Conservation (phyloP, 2,329 filamentous ascomycete species). For the Colletotrichum noveboracense region DNA sequence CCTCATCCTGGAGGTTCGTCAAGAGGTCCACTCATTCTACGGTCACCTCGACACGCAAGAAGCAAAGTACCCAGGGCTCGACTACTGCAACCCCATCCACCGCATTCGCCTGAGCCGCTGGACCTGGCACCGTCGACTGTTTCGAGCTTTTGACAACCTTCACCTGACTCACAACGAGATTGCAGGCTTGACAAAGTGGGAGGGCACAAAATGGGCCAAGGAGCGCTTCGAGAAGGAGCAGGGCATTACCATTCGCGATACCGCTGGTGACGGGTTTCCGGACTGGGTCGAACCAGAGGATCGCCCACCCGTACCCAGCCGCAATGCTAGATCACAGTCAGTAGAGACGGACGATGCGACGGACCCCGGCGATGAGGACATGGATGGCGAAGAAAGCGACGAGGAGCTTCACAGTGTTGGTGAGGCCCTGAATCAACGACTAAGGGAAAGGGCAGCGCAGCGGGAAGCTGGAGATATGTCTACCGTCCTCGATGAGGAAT, state of each 20-base stretch:
- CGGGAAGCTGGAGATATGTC: conserved; percentile 65
- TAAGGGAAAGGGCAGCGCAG: conserved; percentile 67
- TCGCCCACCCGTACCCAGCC: conserved; percentile 20
- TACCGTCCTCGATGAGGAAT: conserved; percentile 70
- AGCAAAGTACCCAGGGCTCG: conserved; percentile 81
- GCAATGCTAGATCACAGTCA: neutral
- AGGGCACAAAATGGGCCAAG: conserved; percentile 83
- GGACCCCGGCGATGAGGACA: conserved; percentile 37
- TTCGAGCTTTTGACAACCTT: conserved; percentile 75
- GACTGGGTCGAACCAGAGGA: conserved; percentile 59
- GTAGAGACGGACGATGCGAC: conserved; percentile 9
- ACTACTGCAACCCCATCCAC: conserved; percentile 77
- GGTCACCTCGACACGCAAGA: conserved; percentile 80
- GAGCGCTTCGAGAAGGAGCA: conserved; percentile 81
- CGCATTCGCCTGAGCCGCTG: conserved; percentile 79
- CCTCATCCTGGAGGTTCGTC: conserved; percentile 78
- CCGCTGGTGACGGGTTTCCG: conserved; percentile 70
- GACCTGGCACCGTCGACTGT: conserved; percentile 77
- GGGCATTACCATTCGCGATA: conserved; percentile 72
- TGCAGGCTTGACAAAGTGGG: conserved; percentile 76
- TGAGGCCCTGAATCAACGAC: conserved; percentile 66
- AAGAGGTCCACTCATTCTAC: conserved; percentile 80
- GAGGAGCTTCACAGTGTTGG: conserved; percentile 64
- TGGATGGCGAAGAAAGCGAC: conserved; percentile 57
- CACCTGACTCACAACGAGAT: conserved; percentile 75